phyloP scores from a whole-genome alignment of 75 land plant species.

The Picea sitchensis region DNA sequence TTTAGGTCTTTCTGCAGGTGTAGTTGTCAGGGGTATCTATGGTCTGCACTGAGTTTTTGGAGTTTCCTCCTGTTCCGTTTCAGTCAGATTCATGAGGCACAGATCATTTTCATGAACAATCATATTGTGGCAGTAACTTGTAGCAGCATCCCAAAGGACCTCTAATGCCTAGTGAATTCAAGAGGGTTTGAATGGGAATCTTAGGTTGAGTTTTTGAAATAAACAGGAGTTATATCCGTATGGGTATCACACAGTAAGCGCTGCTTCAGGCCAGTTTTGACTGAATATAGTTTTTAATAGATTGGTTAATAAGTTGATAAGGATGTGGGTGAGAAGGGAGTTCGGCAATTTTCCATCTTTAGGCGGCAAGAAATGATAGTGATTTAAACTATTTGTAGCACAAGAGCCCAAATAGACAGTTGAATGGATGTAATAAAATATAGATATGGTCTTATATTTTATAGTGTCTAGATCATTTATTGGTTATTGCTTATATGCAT shows the following conservation, averaged over 20 bases:
- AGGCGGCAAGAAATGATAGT: not conserved
- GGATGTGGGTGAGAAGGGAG: not conserved
- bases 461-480: no score
- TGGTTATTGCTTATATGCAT: no score
- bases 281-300: not conserved
- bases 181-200: not conserved
- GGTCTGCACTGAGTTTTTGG: not conserved
- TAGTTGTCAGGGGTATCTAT: not conserved
- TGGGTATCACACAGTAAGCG: not conserved
- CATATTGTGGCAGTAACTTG: not conserved
- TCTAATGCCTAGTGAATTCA: not conserved
- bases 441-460: not conserved
- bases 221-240: not conserved
- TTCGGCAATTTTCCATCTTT: not conserved
- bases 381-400: not conserved
- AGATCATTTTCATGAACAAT: not conserved
- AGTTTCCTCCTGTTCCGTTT: not conserved
- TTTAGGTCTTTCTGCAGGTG: constrained; percentile 1
- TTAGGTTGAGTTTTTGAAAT: not conserved
- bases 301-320: not conserved
- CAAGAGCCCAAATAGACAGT: not conserved
- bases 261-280: not conserved
- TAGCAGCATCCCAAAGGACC: not conserved
- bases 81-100: not conserved
- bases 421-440: constrained; percentile 4